Percentiles rank a stretch among this genome's conserved stretches.
phyloP scores from a whole-genome alignment of 2,329 filamentous ascomycete genomes.

The Xylaria digitata region DNA sequence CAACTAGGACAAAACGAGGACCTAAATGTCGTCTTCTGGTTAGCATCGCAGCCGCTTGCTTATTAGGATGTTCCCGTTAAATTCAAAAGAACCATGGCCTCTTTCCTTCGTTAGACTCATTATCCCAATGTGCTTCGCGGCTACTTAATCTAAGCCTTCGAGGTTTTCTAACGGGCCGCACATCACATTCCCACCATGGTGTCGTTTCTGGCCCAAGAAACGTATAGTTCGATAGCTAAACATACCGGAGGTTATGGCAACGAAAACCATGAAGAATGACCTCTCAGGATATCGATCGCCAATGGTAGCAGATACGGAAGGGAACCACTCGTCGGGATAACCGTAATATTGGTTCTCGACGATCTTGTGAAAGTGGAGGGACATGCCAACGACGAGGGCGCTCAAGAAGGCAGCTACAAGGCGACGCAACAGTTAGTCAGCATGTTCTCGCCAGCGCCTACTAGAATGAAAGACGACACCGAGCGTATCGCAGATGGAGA shows the following conservation, averaged over 20 bases:
- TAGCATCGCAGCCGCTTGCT: slow-evolving; percentile 28
- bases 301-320: slow-evolving; percentile 95
- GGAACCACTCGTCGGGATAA: slow-evolving; percentile 96
- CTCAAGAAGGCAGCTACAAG: slow-evolving; percentile 81
- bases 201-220: neutral
- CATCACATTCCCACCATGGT: neutral
- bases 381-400: slow-evolving; percentile 82
- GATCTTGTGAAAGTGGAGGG: slow-evolving; percentile 94
- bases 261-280: slow-evolving; percentile 97
- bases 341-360: slow-evolving; percentile 97
- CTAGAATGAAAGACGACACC: neutral
- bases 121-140: neutral
- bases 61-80: neutral
- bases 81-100: neutral
- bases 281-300: slow-evolving; percentile 97
- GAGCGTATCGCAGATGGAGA: neutral
- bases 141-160: neutral
- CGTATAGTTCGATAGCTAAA: slow-evolving; percentile 21
- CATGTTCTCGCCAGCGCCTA: neutral
- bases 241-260: slow-evolving; percentile 90
- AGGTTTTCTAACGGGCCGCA: neutral
- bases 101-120: neutral
- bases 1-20: slow-evolving; percentile 89
- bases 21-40: slow-evolving; percentile 60
- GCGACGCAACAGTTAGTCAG: slow-evolving; percentile 23